Evolutionary conservation across 306 rosid species (phyloP).

Genomic region (Argentina anserina): DNA sequence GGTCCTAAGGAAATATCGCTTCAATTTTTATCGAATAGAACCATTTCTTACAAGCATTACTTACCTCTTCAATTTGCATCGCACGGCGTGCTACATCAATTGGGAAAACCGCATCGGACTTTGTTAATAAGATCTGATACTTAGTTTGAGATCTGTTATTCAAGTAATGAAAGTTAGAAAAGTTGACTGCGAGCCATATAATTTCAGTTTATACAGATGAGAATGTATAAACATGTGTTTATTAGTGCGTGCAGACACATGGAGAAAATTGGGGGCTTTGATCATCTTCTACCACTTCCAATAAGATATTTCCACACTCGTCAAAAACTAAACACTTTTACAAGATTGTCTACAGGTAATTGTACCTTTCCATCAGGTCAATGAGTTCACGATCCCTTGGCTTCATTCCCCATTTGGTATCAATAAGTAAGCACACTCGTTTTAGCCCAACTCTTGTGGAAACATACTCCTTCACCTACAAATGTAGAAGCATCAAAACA

Average conservation of each 20-base stretch:
- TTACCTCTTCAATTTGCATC: constrained; percentile 91
- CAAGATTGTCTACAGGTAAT: constrained; percentile 16
- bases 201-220: not conserved
- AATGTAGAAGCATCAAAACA: constrained; percentile 15
- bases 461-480: constrained; percentile 91
- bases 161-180: constrained; percentile 20
- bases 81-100: constrained; percentile 91
- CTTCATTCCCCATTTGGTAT: constrained; percentile 97
- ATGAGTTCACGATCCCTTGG: constrained; percentile 89
- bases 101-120: constrained; percentile 80
- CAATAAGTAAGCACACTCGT: constrained; percentile 82
- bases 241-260: not conserved
- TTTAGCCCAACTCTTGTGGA: constrained; percentile 77
- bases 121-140: constrained; percentile 81
- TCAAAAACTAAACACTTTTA: constrained; percentile 4
- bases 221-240: not conserved
- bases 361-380: constrained; percentile 87
- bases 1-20: constrained; percentile 11
- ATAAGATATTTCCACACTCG: not conserved
- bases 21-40: not conserved
- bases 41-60: not conserved
- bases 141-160: constrained; percentile 76
- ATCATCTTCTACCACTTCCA: not conserved
- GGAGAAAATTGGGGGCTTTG: not conserved
- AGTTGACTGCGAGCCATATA: not conserved